Conservation (phyloP, 768 basidiomycete species). For the Pleurotus eryngii region DNA sequence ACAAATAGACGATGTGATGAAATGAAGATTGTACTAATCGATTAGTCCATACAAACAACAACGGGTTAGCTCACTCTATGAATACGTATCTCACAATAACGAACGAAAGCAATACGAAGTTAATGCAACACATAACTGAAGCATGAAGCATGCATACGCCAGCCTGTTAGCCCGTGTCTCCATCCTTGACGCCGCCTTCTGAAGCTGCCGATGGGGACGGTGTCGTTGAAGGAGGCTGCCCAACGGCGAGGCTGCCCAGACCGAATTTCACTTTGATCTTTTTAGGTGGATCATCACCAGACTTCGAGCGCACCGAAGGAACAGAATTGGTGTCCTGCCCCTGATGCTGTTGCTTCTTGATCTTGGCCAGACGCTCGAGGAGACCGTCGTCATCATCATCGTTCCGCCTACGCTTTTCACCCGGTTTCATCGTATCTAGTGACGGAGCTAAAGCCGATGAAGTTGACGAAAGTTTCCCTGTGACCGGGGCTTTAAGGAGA, state of each 20-base stretch:
- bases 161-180: conserved; percentile 59
- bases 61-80: background rate
- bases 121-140: background rate
- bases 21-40: too few species aligned
- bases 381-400: conserved; percentile 72
- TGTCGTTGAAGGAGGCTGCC: conserved; percentile 3
- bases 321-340: conserved; percentile 33
- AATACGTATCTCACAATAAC: conserved; percentile 5
- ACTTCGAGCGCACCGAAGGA: conserved; percentile 34
- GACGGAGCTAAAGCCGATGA: conserved; percentile 24
- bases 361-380: conserved; percentile 59
- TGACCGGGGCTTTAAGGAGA: conserved; percentile 53
- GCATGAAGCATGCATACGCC: background rate
- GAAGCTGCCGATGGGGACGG: conserved; percentile 44
- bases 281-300: conserved; percentile 56
- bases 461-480: conserved; percentile 34
- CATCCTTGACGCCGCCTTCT: conserved; percentile 68
- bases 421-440: conserved; percentile 46
- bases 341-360: conserved; percentile 45
- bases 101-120: conserved; percentile 5
- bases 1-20: too few species aligned
- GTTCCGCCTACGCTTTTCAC: conserved; percentile 71
- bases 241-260: conserved; percentile 31
- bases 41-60: conserved; percentile 9
- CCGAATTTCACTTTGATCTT: conserved; percentile 77